Evolutionary conservation across 345 rosid species (phyloP), one percentile per base, ranked within the genome.

Genomic region (Nephelium lappaceum): DNA sequence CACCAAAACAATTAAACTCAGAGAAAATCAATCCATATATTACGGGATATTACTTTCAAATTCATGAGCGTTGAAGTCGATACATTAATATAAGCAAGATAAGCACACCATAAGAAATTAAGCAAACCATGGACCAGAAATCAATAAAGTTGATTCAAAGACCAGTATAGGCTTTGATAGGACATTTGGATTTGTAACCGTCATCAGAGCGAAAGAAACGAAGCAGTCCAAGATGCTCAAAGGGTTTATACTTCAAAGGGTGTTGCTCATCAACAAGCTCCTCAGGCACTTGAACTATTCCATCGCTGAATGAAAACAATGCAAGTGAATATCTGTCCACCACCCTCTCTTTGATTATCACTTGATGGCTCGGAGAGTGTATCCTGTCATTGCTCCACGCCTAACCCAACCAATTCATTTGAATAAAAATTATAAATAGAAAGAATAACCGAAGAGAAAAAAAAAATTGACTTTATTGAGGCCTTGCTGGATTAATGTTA

Each of bases 321-420:
- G 84, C 91, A 16, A 85, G 68, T 3, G 93, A 88, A 77, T 87
- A 87, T 76, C 93, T 83, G 43, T 87, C 88, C 21, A 69, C 77
- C 1, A 75, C 75, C 68, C 84, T 60, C 64, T 21, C 89, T 6
- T 77, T 78, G 79, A 90, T 82, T 11, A 83, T 77, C 82, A 90
- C 93, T 71, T 84, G 47, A 76, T 88, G 93, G 18, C 69, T 75
- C 0, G 90, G 88, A 60, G 93, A 81, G 15, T 67, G 62, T 63
- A 88, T 60, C 81, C 91, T 81, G 71, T 87, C 91, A 45, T 88
- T 90, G 82, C 91, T 88, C 91, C 91, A 90, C 67, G 89, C 91
- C 91, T 89, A 55, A 74, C 21, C 18, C 41, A 21, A 47, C 21
- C 38, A 21, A 38, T 21, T 60, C 64, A 57, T 57, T 31, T 31